Evolutionary conservation across 352 stramenopile genomes (phyloP).

Genomic region (Phytophthora nicotianae): DNA sequence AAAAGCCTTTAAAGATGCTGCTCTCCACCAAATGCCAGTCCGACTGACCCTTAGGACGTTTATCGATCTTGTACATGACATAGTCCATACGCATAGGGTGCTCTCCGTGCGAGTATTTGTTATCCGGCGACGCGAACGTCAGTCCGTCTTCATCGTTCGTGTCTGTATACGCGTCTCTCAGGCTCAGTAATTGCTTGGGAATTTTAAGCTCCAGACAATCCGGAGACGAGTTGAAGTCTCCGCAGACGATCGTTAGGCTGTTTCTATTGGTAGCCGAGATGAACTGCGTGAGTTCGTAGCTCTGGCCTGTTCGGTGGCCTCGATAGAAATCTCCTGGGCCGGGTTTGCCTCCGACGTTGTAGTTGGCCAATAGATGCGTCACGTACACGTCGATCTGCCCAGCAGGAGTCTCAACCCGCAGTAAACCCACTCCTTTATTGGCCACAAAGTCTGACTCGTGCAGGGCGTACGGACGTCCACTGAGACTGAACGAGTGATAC

Average conservation of each 20-base stretch:
- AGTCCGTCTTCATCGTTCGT: conserved; percentile 65
- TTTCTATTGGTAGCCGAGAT: conserved; percentile 65
- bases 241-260: conserved; percentile 64
- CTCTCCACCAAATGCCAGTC: conserved; percentile 63
- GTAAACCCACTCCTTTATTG: conserved; percentile 77
- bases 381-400: conserved; percentile 79
- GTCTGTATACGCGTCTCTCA: conserved; percentile 78
- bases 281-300: conserved; percentile 80
- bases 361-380: conserved; percentile 82
- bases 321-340: conserved; percentile 72
- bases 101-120: conserved; percentile 82
- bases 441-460: conserved; percentile 83
- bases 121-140: conserved; percentile 79
- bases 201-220: conserved; percentile 76
- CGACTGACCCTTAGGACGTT: conserved; percentile 8
- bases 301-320: conserved; percentile 64
- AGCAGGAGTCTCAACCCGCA: conserved; percentile 62
- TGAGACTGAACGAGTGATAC: conserved; percentile 82
- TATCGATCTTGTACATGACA: conserved; percentile 69
- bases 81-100: conserved; percentile 89
- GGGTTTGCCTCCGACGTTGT: conserved; percentile 70
- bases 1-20: conserved; percentile 82
- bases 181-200: conserved; percentile 48
- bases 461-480: conserved; percentile 75
- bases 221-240: conserved; percentile 84